Evolutionary conservation across 331 rosid species (phyloP).

Genomic region (Acacia pycnantha): DNA sequence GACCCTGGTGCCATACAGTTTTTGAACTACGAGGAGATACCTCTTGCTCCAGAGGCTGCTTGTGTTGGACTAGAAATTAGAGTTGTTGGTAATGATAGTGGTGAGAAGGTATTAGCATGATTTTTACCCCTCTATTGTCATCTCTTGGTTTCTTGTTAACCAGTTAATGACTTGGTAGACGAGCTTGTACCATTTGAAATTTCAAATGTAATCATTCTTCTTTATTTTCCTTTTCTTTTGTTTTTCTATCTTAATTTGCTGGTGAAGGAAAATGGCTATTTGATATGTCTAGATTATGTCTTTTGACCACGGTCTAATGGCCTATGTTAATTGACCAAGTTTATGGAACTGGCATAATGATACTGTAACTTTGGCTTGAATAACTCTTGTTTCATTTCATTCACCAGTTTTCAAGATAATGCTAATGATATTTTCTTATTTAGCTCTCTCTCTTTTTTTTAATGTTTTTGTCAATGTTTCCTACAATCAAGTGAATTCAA

Average conservation of each 20-base stretch:
- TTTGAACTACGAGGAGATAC: constrained; percentile 83
- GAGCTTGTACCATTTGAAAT: constrained; percentile 11
- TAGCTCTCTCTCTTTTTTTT: neutral
- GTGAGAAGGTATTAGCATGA: constrained; percentile 78
- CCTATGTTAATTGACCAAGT: constrained; percentile 23
- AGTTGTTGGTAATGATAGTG: constrained; percentile 98
- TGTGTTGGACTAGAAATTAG: constrained; percentile 94
- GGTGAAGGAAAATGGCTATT: constrained; percentile 4
- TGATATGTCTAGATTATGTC: constrained; percentile 8
- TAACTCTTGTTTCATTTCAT: neutral
- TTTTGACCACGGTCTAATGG: neutral
- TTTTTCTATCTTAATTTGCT: constrained; percentile 10
- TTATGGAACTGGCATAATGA: neutral
- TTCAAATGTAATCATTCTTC: neutral
- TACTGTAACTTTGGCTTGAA: neutral
- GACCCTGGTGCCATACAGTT: constrained; percentile 82
- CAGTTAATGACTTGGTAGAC: constrained; percentile 12
- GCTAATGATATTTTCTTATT: neutral
- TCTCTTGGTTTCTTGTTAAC: constrained; percentile 13
- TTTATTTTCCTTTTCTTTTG: neutral
- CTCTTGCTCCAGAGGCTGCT: constrained; percentile 89
- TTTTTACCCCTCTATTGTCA: constrained; percentile 10
- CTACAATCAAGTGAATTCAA: constrained; percentile 21
- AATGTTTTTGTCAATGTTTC: constrained; percentile 12
- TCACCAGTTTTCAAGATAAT: constrained; percentile 13